Evolutionary conservation across 495 filamentous ascomycete genomes (phyloP).

Genomic region (Penicillium samsonianum): DNA sequence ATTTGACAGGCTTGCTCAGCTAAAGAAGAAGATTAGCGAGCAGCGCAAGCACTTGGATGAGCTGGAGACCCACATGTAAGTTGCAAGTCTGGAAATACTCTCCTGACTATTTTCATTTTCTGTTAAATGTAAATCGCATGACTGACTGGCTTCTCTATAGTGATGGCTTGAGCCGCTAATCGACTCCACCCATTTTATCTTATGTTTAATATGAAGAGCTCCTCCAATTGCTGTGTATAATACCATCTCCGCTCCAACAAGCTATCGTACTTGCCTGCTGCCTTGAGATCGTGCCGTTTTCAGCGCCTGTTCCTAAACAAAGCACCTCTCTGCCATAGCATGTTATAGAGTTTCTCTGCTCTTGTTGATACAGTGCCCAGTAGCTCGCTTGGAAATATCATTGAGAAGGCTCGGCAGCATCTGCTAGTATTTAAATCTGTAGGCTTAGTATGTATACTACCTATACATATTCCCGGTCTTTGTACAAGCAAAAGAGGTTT

Average conservation of each 20-base stretch:
- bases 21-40: constrained; percentile 75
- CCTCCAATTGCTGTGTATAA: constrained; percentile 9
- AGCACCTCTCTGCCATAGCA: background rate
- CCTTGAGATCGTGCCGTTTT: background rate
- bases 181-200: background rate
- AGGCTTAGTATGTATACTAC: background rate
- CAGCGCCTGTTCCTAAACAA: constrained; percentile 2
- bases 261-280: background rate
- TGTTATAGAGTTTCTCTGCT: background rate
- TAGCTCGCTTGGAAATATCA: background rate
- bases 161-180: constrained; percentile 11
- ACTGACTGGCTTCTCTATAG: constrained; percentile 6
- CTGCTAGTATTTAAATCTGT: background rate
- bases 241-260: constrained; percentile 6
- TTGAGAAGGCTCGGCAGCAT: background rate
- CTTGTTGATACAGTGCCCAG: background rate
- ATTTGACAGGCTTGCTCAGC: constrained; percentile 50
- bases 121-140: background rate
- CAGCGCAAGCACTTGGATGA: constrained; percentile 82
- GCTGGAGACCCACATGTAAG: constrained; percentile 82
- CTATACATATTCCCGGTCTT: background rate
- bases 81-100: constrained; percentile 10
- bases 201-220: background rate
- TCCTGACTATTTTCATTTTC: background rate
- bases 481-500: background rate